phyloP scores from a whole-genome alignment of 805 yeast genomes.

The Candida jianshihensis region DNA sequence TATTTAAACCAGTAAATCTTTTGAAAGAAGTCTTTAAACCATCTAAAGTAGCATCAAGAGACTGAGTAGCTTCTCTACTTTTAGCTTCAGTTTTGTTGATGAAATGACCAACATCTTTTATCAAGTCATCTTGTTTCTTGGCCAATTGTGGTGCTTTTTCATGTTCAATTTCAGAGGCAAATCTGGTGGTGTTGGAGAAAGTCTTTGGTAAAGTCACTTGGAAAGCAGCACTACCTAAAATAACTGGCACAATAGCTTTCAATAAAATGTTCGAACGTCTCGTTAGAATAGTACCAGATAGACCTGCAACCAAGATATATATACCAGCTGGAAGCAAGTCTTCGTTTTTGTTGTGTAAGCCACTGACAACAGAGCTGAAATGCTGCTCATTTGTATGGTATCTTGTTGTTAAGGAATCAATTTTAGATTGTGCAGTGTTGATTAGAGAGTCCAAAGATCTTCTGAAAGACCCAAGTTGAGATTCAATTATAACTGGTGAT shows the following conservation, averaged over 20 bases:
- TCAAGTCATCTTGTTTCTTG: slow-evolving; percentile 46
- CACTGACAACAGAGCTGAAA: slow-evolving; percentile 55
- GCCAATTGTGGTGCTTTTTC: slow-evolving; percentile 58
- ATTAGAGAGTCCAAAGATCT: slow-evolving; percentile 22
- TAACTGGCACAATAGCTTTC: slow-evolving; percentile 49
- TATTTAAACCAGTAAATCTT: slow-evolving; percentile 57
- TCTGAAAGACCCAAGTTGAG: slow-evolving; percentile 42
- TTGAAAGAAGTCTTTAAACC: slow-evolving; percentile 26
- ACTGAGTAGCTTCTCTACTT: slow-evolving; percentile 22
- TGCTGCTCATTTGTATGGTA: slow-evolving; percentile 56
- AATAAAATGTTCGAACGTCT: slow-evolving; percentile 57
- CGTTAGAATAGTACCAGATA: slow-evolving; percentile 67
- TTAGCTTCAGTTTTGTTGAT: slow-evolving; percentile 33
- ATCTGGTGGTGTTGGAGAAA: slow-evolving; percentile 48
- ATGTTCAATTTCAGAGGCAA: slow-evolving; percentile 56
- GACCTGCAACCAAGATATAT: slow-evolving; percentile 60
- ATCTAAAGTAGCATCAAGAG: slow-evolving; percentile 20
- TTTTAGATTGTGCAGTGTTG: slow-evolving; percentile 26
- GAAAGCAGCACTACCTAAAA: slow-evolving; percentile 59
- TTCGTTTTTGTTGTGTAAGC: slow-evolving; percentile 58
- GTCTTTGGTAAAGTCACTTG: slow-evolving; percentile 68
- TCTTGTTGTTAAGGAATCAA: slow-evolving; percentile 41
- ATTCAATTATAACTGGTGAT: slow-evolving; percentile 42
- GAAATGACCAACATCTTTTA: slow-evolving; percentile 37
- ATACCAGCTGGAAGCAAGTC: slow-evolving; percentile 65